Base-by-base conservation (phyloP, 768 basidiomycete genomes). In the Coprinopsis cinerea region DNA sequence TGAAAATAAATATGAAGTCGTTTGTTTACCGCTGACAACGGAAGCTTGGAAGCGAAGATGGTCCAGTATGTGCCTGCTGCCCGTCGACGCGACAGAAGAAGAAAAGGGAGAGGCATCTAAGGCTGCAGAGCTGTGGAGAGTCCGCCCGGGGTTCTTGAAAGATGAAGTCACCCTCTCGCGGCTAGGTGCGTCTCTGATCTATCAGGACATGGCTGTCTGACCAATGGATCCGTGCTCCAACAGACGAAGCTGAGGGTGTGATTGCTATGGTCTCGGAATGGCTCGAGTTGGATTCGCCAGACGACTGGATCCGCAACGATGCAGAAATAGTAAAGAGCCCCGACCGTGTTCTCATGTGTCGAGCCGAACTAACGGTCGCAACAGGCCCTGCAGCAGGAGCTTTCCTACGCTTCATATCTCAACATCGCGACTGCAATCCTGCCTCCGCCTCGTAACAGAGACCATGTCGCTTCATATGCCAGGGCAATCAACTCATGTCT, bases 301-400 rank as follows among this genome's bases (percentile, higher is more conserved):
- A 97, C 66, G 91, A 92, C 59, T 92, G 94, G 76, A 84, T 98
- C 47, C 81, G 96, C 39, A 91, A 95, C 59, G 96, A 99, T 62
- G 87, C 92, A 39, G 96, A 95, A 68, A 88, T 95, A 48, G 93
- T 93, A 64, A 67, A 87, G 75, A 40, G 45, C 36, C 37, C 45
- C 39, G 26, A 50, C 11, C 39, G 35, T 54, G 53, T 58, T 45
- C 23, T 43, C 22, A 44, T 42, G 10, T 44, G 36, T 36, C n/a
- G 20, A 43, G 17, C 20, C 20, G 22, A 41, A 34, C 30, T 34
- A 22, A 18, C 17, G 17, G 24, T 10, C n/a, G 17, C 32, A 44
- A 32, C 52, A 95, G 92, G 95, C 96, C 10, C 76, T 99, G 14
- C 82, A 83, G 48, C 93, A 97, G 68, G 96, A 99, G 65, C 76